Conservation (phyloP, 345 rosid species). For the Citrus cavaleriei region DNA sequence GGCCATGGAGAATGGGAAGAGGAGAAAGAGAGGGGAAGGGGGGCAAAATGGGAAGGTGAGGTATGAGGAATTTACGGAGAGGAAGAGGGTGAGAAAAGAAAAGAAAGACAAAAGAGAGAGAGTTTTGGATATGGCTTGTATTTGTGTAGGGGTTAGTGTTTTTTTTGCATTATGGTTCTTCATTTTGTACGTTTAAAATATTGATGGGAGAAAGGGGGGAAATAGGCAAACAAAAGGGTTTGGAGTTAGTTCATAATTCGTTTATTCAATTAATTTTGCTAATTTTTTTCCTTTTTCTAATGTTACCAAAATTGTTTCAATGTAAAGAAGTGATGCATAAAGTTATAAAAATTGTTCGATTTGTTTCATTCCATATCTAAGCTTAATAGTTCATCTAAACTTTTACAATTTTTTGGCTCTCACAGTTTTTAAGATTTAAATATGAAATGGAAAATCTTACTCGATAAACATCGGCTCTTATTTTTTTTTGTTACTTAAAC, state of each 20-base stretch:
- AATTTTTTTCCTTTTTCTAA: background rate
- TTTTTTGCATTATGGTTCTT: conserved; percentile 56
- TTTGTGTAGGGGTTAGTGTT: conserved; percentile 35
- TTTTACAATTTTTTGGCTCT: background rate
- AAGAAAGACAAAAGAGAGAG: conserved; percentile 31
- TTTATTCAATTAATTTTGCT: background rate
- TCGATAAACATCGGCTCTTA: too few species aligned
- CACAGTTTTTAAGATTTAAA: background rate
- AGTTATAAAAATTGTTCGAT: background rate
- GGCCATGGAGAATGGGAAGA: conserved; percentile 40
- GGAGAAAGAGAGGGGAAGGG: conserved; percentile 27
- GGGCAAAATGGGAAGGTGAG: conserved; percentile 27
- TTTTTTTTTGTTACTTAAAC: too few species aligned
- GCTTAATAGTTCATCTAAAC: background rate
- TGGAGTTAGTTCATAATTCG: background rate
- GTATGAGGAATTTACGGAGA: conserved; percentile 39
- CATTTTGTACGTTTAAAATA: background rate
- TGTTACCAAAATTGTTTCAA: background rate
- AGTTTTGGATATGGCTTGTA: conserved; percentile 31
- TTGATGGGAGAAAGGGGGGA: too few species aligned
- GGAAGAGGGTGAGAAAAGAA: conserved; percentile 38
- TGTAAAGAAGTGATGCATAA: too few species aligned
- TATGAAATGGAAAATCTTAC: too few species aligned
- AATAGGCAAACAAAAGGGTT: background rate
- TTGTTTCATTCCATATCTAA: background rate